Conservation (phyloP, 192 early-diverging fungal species). For the Backusella westeae region DNA sequence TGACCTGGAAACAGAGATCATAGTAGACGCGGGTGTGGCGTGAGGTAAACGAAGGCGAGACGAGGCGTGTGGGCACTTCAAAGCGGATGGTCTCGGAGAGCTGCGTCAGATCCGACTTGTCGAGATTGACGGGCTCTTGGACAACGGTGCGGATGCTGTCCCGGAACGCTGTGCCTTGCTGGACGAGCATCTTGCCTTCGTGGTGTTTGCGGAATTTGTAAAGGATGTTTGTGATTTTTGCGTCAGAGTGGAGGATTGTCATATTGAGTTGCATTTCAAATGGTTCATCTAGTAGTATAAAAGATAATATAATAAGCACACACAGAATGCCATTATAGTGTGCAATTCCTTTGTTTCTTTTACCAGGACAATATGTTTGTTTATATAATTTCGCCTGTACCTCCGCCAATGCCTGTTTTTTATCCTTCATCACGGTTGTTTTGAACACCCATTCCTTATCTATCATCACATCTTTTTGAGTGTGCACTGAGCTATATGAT, state of each 20-base stretch:
- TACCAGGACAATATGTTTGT: conserved; percentile 41
- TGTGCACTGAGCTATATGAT: too few relatives aligned
- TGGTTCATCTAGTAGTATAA: conserved; percentile 20
- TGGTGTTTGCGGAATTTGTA: conserved; percentile 46
- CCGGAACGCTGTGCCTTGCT: conserved; percentile 38
- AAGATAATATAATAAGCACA: too few relatives aligned
- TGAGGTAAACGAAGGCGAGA: conserved; percentile 38
- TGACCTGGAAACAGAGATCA: conserved; percentile 32
- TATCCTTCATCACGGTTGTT: conserved; percentile 29
- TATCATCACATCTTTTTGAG: background rate
- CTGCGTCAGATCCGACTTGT: background rate
- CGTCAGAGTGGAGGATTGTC: conserved; percentile 20
- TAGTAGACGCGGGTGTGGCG: conserved; percentile 45
- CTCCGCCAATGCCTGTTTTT: conserved; percentile 20
- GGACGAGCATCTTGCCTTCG: conserved; percentile 41
- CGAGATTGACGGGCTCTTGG: conserved; percentile 1
- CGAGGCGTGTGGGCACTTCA: conserved; percentile 39
- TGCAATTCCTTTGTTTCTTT: background rate
- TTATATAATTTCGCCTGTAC: conserved; percentile 35
- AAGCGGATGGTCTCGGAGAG: conserved; percentile 19
- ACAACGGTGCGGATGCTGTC: conserved; percentile 31
- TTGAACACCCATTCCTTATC: conserved; percentile 33
- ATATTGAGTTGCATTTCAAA: conserved; percentile 33
- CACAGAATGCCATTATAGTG: background rate
- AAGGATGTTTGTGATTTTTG: conserved; percentile 20